Base-by-base conservation (phyloP, 371 early-diverging fungal species). In the Apophysomyces trapeziformis region DNA sequence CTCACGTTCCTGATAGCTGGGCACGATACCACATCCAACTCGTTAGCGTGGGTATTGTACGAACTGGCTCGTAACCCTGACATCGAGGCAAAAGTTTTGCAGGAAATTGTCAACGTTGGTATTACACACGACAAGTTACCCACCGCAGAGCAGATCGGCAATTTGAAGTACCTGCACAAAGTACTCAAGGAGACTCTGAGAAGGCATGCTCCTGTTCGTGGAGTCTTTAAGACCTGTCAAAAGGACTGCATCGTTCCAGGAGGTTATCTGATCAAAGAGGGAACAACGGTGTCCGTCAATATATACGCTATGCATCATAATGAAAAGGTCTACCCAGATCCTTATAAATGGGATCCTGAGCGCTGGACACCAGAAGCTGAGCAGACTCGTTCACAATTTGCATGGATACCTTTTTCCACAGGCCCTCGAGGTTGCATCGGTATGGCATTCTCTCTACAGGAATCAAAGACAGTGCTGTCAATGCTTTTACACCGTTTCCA, bases 401-500 rank as follows among this genome's bases (percentile, higher is more conserved):
- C 81, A 11, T 80, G 78, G 78, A 57, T 80, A 26, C 81, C 81
- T 5, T 81, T 81, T 50, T 72, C 71, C 12, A 68, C 67, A 11
- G 79, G 81, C 4, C 63, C 81, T 16, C 69, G 81, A 5, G 75
- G 71, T n/a, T 81, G 81, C 46, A 77, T 81, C 46, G 81, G 81
- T 32, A 69, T 72, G 65, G 71, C 61, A 61, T 76, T 78, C 69
- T 71, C 76, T 37, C 18, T 78, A 32, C 70, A 68, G 65, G 81
- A 80, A 58, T 72, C 71, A 16, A 80, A 73, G 56, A 74, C 74
- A 5, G 73, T 71, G 7, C 38, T 82, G 47, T 72, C 71, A 7
- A 74, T 71, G 75, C 21, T 70, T 8, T 58, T 74, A 12, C 66
- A 60, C 43, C 47, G 58, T 2, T 74, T 68, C 57, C 41, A 60